phyloP scores from a whole-genome alignment of 106 monocot genomes.

The Narthecium ossifragum region DNA sequence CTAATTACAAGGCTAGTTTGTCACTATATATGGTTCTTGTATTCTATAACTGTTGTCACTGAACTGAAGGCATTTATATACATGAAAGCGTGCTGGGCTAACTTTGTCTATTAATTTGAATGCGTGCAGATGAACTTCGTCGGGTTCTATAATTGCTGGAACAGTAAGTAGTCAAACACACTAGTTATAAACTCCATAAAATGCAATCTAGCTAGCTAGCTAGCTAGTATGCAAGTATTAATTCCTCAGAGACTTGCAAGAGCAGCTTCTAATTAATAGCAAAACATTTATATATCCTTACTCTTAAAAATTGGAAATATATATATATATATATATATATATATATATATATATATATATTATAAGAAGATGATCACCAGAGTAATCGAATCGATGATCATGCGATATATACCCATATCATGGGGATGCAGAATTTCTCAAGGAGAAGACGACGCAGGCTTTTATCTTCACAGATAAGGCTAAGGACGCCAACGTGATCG shows the following conservation, averaged over 20 bases:
- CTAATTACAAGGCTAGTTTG: no score
- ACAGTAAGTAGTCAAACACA: slow-evolving; percentile 27
- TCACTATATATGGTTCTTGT: no score
- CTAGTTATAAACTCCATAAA: neutral
- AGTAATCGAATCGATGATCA: no score
- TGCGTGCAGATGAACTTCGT: slow-evolving; percentile 50
- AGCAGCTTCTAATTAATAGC: no score
- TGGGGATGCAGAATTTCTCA: slow-evolving; percentile 24
- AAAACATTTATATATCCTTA: neutral
- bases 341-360: neutral
- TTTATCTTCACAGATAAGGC: slow-evolving; percentile 47
- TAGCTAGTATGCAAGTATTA: no score
- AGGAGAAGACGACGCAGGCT: slow-evolving; percentile 38
- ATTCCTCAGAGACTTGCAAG: no score
- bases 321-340: neutral
- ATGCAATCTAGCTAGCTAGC: no score
- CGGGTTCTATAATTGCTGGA: slow-evolving; percentile 40
- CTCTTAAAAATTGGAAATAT: neutral
- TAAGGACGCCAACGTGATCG: slow-evolving; percentile 31
- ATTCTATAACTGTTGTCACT: no score
- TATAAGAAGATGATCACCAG: neutral
- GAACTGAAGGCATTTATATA: no score
- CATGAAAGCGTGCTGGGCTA: no score
- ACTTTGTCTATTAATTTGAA: neutral
- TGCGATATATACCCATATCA: neutral